Base-by-base conservation (phyloP, 2,329 filamentous ascomycete species). In the Conoideocrella luteorostrata region DNA sequence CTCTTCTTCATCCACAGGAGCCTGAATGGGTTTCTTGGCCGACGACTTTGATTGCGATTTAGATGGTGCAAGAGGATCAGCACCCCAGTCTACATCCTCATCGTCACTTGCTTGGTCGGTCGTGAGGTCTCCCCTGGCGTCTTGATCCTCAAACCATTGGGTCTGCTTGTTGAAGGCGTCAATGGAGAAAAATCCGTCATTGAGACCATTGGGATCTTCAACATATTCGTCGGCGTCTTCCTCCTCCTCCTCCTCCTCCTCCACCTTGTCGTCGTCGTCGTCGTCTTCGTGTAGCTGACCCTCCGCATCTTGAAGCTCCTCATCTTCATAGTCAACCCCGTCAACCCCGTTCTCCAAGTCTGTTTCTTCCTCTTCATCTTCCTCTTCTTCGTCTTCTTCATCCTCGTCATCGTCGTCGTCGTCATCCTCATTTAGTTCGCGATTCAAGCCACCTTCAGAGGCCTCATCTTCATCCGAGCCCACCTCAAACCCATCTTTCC, bases 171-270 rank as follows among this genome's bases (percentile, higher is more conserved):
- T 98, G 76, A 98, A 98, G 47, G 94, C 82, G 56, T 97, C 90
- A 56, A 98, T 91, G 13, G 88, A 95, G 68, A 98, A 98, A 69
- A 98, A 98, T 5, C 89, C 91, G 59, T 98, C 93, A 57, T 98
- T 97, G 24, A 98, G 78, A 6, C 89, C 88, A 58, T 93, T 75
- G 4, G 82, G 81, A 57, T 97, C 73, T 4, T 72, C 68, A 10
- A 66, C 65, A 1, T 68, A 71, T 3, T 74, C 72, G 0, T 66
- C 61, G 4, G 65, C 65, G 2, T 66, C 61, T 4, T 60, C 60
- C 0, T 65, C 62, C 0, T 66, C 63, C 1, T 57, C 62, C 1
- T 58, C 61, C 3, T 56, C 56, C 5, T 60, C 60, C 7, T 61
- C 64, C 2, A 61, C 65, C 1, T 59, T 56, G 4, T 63, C 62